Percentiles rank a stretch among this genome's conserved stretches.
Conservation (phyloP, 164 flowering plant genomes). For the Liquidambar formosana region DNA sequence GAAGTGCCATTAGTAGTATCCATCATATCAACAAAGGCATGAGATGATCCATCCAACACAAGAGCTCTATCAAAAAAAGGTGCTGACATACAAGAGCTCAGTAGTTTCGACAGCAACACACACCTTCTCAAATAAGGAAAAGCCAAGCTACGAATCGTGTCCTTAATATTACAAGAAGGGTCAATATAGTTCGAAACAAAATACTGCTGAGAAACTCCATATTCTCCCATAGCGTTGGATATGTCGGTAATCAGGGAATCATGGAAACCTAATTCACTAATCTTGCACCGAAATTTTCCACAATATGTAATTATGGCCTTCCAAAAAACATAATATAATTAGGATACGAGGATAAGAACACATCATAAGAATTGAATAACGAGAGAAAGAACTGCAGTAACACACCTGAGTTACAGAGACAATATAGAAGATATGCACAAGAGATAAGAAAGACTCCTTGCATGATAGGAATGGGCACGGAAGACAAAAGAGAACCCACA, state of each 20-base stretch:
- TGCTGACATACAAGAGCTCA: conserved; percentile 41
- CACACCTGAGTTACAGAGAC: conserved; percentile 78
- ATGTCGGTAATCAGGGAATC: conserved; percentile 56
- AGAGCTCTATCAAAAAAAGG: conserved; percentile 49
- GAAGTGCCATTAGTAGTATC: conserved; percentile 17
- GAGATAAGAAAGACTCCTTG: conserved; percentile 58
- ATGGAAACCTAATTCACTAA: conserved; percentile 28
- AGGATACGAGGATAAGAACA: conserved; percentile 3
- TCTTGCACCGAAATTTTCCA: conserved; percentile 23
- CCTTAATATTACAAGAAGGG: conserved; percentile 44
- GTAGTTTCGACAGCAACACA: conserved; percentile 73
- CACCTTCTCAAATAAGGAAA: conserved; percentile 86
- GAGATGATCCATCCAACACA: conserved; percentile 31
- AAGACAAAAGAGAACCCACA: conserved; percentile 92
- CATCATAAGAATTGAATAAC: neutral
- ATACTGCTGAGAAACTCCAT: conserved; percentile 38
- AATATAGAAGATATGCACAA: conserved; percentile 79
- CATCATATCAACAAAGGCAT: conserved; percentile 22
- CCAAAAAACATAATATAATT: conserved; percentile 11
- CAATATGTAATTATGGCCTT: conserved; percentile 65
- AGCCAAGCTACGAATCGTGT: conserved; percentile 55
- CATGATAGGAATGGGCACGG: conserved; percentile 67
- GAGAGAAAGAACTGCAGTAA: conserved; percentile 1
- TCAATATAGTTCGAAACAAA: conserved; percentile 62
- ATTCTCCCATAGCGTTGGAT: conserved; percentile 41